Evolutionary conservation across 257 asterid species (phyloP), one percentile per base, ranked within the genome.

Genomic region (Solanum chiquidenum): DNA sequence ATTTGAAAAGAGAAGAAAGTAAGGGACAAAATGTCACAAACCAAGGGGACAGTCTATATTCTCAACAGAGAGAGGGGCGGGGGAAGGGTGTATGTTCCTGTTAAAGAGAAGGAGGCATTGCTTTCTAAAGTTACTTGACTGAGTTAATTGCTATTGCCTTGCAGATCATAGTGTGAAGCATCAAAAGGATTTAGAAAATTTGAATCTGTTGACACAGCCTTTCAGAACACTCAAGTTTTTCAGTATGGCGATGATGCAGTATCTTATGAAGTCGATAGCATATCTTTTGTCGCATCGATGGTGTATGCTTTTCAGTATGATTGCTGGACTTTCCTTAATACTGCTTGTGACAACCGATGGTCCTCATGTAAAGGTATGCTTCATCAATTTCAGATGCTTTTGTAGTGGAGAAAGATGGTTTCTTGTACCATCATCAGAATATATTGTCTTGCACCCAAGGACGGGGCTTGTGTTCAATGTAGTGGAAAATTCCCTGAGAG

Each of bases 361-460:
- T 55, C 95, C 97, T 89, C 97, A 92, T 89, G 98, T 88, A 72
- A 95, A 94, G 98, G 98, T 95, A 90, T 85, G 42, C 60, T 69
- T 3, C 62, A 21, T 66, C 42, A 73, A 60, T 84, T 46, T 62
- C 87, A 14, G 60, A 35, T 33, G 34, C 86, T 86, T 72, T 55
- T 84, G 7, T 35, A 66, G 37, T 87, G 80, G 66, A 42, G 9
- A 72, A 84, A 40, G n/a, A 75, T 79, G 38, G 27, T 44, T 79
- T 5, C 27, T 27, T 27, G 60, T 16, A 42, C 27, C 85, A 27
- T 44, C 38, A 27, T 18, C 27, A 44, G 5, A 44, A 79, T 44
- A 44, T 79, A 9, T 44, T 44, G 16, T 62, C 9, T 79, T 27
- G 85, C 85, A 79, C 27, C 66, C 66, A 44, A 79, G 85, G 40